Evolutionary conservation across 768 basidiomycete species (phyloP).

Genomic region (Agaricus subrufescens): DNA sequence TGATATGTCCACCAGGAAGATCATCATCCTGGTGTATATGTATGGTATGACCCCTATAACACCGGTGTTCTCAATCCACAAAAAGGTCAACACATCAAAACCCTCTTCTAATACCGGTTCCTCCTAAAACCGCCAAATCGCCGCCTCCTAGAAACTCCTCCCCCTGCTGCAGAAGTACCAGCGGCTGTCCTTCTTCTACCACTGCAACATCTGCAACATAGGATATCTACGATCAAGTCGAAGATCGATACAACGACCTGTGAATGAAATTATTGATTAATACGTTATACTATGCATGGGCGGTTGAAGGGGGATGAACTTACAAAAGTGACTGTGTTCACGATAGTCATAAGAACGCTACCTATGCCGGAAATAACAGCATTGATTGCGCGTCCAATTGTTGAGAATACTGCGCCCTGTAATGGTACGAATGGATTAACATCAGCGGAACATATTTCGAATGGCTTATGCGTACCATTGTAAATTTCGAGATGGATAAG

Average conservation of each 20-base stretch:
- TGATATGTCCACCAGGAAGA: too few species aligned
- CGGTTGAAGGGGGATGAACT: slow-evolving; percentile 16
- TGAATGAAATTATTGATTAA: background rate
- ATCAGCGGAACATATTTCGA: too few species aligned
- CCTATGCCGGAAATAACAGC: too few species aligned
- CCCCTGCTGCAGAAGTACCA: background rate
- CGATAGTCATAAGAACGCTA: slow-evolving; percentile 45
- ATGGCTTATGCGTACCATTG: too few species aligned
- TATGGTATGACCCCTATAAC: too few species aligned
- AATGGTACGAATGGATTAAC: too few species aligned
- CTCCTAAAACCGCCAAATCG: background rate
- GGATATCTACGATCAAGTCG: slow-evolving; percentile 52
- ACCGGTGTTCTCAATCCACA: too few species aligned
- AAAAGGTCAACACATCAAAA: background rate
- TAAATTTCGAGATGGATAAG: too few species aligned
- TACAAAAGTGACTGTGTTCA: slow-evolving; percentile 56
- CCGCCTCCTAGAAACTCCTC: background rate
- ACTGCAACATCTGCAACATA: slow-evolving; percentile 47
- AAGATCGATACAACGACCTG: slow-evolving; percentile 66
- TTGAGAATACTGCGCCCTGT: background rate
- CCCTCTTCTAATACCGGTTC: background rate
- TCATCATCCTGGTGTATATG: too few species aligned
- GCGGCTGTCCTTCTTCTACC: slow-evolving; percentile 23
- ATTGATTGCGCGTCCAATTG: too few species aligned
- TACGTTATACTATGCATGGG: background rate